phyloP scores from a whole-genome alignment of 805 yeast genomes.

The Kuraishia capsulata region DNA sequence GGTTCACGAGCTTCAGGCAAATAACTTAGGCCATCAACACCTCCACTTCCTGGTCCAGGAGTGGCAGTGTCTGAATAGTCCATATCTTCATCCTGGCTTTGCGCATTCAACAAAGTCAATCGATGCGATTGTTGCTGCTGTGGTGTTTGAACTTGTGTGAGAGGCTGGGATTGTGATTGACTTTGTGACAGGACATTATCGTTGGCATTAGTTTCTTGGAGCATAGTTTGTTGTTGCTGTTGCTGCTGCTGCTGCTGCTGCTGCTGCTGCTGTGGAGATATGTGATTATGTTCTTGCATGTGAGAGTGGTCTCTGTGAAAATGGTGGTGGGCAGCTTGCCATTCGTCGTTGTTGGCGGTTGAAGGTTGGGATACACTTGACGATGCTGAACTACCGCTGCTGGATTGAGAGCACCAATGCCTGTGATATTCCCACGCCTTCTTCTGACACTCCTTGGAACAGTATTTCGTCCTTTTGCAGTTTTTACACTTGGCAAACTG shows the following conservation, averaged over 20 bases:
- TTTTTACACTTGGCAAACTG: constrained; percentile 93
- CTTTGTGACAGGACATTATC: neutral
- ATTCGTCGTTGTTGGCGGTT: constrained; percentile 4
- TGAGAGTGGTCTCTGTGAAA: constrained; percentile 16
- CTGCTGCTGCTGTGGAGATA: neutral
- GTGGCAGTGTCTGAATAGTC: neutral
- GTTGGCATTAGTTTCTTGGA: no score
- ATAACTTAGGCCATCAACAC: no score
- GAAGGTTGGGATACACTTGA: neutral
- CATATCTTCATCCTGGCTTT: neutral
- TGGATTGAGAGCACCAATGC: constrained; percentile 75
- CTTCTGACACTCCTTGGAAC: constrained; percentile 87
- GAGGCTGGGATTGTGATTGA: neutral
- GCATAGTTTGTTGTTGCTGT: no score
- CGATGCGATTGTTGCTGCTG: neutral
- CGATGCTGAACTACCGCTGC: constrained; percentile 10
- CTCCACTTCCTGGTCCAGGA: neutral
- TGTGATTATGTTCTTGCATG: constrained; percentile 2
- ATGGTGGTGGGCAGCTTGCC: constrained; percentile 21
- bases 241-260: neutral
- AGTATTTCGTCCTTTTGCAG: constrained; percentile 91
- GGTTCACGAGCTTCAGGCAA: no score
- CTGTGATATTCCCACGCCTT: constrained; percentile 90
- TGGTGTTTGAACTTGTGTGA: neutral
- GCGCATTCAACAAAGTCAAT: no score